These are phyloP conservation scores for Oryza nivara DNA, from an alignment of 176 grass and related monocot genomes.

Conservation along the genomic window DNA sequence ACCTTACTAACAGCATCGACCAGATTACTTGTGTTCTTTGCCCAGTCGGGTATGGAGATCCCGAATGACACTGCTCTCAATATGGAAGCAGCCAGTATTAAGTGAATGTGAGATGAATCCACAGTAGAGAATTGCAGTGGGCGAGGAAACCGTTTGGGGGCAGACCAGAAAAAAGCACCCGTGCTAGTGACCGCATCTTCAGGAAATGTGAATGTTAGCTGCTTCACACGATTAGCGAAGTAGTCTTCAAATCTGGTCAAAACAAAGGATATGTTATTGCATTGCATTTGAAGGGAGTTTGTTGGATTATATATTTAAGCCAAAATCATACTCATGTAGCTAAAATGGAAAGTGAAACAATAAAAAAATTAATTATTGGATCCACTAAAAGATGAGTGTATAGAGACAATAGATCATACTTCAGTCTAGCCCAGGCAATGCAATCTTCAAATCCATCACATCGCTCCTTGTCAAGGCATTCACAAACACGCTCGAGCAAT, in stretches of 20 bases:
- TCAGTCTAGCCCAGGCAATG: conserved; percentile 70
- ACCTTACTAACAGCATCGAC: conserved; percentile 59
- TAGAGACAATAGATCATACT: conserved; percentile 56
- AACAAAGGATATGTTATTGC: conserved; percentile 12
- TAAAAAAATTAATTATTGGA: conserved; percentile 11
- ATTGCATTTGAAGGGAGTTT: not conserved
- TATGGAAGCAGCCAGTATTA: conserved; percentile 70
- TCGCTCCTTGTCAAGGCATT: conserved; percentile 66
- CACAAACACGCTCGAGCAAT: conserved; percentile 52
- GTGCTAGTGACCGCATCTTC: conserved; percentile 75
- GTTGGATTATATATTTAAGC: conserved; percentile 8
- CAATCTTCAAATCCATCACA: conserved; percentile 76
- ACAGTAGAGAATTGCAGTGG: conserved; percentile 63
- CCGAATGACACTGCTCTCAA: conserved; percentile 72
- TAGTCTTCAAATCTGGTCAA: conserved; percentile 77
- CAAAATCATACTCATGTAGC: conserved; percentile 14
- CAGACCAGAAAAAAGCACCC: conserved; percentile 78
- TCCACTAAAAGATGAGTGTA: conserved; percentile 3
- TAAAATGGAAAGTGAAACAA: not conserved
- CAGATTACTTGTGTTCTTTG: conserved; percentile 49
- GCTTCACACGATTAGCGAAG: conserved; percentile 79
- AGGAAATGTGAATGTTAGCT: conserved; percentile 78
- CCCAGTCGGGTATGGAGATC: conserved; percentile 67
- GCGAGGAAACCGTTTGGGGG: conserved; percentile 74
- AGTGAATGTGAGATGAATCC: conserved; percentile 63